Conservation (phyloP, 345 rosid genomes). For the Angophora floribunda region DNA sequence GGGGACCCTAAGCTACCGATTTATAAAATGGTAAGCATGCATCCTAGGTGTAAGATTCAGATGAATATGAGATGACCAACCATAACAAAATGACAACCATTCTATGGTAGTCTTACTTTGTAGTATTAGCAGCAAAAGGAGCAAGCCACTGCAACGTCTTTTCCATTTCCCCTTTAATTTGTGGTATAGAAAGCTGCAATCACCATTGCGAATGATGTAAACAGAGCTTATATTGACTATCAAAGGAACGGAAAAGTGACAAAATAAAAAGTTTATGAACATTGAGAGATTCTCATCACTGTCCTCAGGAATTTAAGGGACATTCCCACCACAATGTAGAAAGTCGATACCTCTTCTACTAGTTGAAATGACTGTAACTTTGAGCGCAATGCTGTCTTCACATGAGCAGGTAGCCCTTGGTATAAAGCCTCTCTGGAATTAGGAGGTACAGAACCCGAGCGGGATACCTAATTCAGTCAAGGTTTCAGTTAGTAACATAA, state of each 20-base stretch:
- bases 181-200: constrained; percentile 61
- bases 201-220: background rate
- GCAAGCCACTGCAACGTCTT: constrained; percentile 94
- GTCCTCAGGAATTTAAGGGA: background rate
- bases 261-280: background rate
- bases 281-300: background rate
- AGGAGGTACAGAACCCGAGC: constrained; percentile 88
- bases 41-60: background rate
- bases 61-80: background rate
- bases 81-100: background rate
- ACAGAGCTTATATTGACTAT: background rate
- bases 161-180: constrained; percentile 96
- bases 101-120: constrained; percentile 45
- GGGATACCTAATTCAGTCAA: constrained; percentile 52
- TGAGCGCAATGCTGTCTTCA: constrained; percentile 77
- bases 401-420: constrained; percentile 85
- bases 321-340: background rate
- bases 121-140: constrained; percentile 86
- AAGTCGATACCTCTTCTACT: constrained; percentile 63
- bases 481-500: background rate
- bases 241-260: background rate
- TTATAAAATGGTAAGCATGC: background rate
- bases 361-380: constrained; percentile 58
- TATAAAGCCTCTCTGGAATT: constrained; percentile 92
- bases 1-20: background rate